phyloP scores from a whole-genome alignment of 139 green algal species.

The Tetraselmis striata region DNA sequence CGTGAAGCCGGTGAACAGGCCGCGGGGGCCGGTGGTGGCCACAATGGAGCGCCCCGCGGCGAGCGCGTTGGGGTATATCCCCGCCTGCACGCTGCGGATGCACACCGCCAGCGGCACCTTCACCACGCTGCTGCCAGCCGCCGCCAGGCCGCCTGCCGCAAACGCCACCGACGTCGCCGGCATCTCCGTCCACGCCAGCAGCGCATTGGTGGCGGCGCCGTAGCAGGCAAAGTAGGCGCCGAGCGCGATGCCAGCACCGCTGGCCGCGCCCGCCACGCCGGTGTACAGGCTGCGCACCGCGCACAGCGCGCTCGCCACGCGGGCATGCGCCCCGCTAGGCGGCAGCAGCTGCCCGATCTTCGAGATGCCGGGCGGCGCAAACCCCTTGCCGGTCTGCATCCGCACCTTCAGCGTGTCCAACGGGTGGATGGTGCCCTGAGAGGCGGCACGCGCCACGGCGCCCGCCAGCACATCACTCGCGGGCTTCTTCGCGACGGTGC shows the following conservation, averaged over 20 bases:
- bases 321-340: background rate
- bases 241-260: constrained; percentile 56
- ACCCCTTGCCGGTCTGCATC: constrained; percentile 31
- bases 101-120: constrained; percentile 80
- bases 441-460: constrained; percentile 47
- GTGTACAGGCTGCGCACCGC: constrained; percentile 32
- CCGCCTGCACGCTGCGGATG: constrained; percentile 76
- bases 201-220: constrained; percentile 49
- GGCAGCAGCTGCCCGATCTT: background rate
- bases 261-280: constrained; percentile 46
- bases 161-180: constrained; percentile 42
- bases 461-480: constrained; percentile 56
- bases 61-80: constrained; percentile 70
- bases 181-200: constrained; percentile 37
- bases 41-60: constrained; percentile 49
- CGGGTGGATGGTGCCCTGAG: constrained; percentile 61
- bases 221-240: constrained; percentile 73
- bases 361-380: background rate
- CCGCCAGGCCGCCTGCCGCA: constrained; percentile 37
- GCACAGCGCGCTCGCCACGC: background rate
- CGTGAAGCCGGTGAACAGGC: constrained; percentile 74
- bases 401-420: constrained; percentile 66
- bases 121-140: constrained; percentile 47
- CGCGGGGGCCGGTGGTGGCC: constrained; percentile 43
- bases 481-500: constrained; percentile 25